Evolutionary conservation across 106 monocot genomes (phyloP).

Genomic region (Phalaenopsis aphrodite): DNA sequence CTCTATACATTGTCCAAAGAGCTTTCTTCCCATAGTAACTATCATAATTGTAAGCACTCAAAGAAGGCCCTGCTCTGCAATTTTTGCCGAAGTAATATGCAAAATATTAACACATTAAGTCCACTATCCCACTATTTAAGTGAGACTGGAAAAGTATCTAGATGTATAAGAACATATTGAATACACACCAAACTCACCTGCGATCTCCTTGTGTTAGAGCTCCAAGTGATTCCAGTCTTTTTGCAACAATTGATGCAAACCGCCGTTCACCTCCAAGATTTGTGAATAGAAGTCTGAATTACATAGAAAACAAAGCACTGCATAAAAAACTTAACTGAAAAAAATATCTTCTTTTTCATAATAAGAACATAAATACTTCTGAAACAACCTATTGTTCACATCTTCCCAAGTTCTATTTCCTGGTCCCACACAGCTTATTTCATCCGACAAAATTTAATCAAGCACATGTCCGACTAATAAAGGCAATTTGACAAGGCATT

Average conservation of each 20-base stretch:
- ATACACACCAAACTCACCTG: conserved; percentile 36
- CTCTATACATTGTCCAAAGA: conserved; percentile 74
- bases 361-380: neutral
- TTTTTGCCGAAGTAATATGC: conserved; percentile 7
- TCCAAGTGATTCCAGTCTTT: conserved; percentile 89
- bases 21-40: conserved; percentile 85
- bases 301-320: conserved; percentile 18
- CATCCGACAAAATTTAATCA: neutral
- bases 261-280: conserved; percentile 96
- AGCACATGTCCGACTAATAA: neutral
- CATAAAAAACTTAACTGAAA: neutral
- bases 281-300: conserved; percentile 82
- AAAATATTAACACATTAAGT: neutral
- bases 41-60: conserved; percentile 94
- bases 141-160: neutral
- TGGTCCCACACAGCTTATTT: neutral
- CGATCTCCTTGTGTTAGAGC: conserved; percentile 99
- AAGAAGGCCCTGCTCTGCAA: conserved; percentile 74
- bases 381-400: neutral
- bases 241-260: conserved; percentile 98
- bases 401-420: neutral
- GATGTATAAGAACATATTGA: neutral
- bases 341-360: too few relatives aligned
- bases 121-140: neutral
- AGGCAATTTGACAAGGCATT: neutral